Conservation (phyloP, 2,329 filamentous ascomycete species). For the Aspergillus pseudoterreus region DNA sequence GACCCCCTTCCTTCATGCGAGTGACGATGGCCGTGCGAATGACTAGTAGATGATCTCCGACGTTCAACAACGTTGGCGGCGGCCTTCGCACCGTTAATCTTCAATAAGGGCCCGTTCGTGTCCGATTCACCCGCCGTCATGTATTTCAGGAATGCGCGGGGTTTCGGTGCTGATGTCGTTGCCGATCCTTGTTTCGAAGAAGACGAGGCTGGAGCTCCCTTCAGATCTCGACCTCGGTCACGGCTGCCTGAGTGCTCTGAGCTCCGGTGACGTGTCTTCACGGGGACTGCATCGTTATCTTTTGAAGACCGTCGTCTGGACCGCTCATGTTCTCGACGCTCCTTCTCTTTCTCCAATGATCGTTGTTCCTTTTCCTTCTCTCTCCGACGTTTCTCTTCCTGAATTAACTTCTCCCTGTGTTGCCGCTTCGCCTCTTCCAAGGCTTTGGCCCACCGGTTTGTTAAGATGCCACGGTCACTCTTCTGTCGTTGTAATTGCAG, state of each 20-base stretch:
- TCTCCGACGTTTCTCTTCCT: conserved; percentile 17
- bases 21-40: conserved; percentile 25
- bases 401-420: conserved; percentile 30
- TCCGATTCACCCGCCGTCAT: conserved; percentile 41
- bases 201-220: conserved; percentile 21
- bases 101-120: conserved; percentile 36
- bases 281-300: conserved; percentile 11
- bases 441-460: conserved; percentile 31
- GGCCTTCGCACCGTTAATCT: conserved; percentile 33
- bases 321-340: conserved; percentile 14
- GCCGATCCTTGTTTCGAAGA: conserved; percentile 25
- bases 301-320: conserved; percentile 9
- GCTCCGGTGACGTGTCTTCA: conserved; percentile 15
- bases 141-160: conserved; percentile 31
- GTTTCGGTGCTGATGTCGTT: conserved; percentile 17
- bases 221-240: conserved; percentile 17
- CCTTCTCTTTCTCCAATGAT: conserved; percentile 18
- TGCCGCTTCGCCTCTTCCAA: conserved; percentile 35
- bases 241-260: conserved; percentile 25
- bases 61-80: conserved; percentile 27
- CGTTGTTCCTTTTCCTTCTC: conserved; percentile 12
- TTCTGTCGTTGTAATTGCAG: conserved; percentile 27
- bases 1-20: conserved; percentile 23
- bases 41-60: conserved; percentile 28
- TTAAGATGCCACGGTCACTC: conserved; percentile 29